phyloP scores from a whole-genome alignment of 805 yeast genomes.

The Hanseniaspora valbyensis region DNA sequence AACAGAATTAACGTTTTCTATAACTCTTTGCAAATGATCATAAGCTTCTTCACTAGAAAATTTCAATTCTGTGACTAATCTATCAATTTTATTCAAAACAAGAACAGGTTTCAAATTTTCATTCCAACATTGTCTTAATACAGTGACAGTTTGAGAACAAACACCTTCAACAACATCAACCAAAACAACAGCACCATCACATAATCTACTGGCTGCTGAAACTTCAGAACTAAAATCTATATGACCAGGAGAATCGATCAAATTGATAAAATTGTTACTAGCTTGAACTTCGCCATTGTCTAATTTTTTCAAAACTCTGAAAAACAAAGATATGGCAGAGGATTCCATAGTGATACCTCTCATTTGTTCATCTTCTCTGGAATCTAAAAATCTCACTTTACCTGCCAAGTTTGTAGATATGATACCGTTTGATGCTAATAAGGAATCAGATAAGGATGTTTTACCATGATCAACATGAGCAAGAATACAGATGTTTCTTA shows the following conservation, averaged over 20 bases:
- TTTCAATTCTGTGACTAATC: conserved; percentile 71
- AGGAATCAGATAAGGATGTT: conserved; percentile 84
- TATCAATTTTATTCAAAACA: conserved; percentile 83
- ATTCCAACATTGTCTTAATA: conserved; percentile 88
- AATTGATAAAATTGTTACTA: conserved; percentile 72
- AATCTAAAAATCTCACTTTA: conserved; percentile 80
- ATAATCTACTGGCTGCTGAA: conserved; percentile 85
- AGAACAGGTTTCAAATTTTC: conserved; percentile 80
- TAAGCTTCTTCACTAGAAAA: conserved; percentile 79
- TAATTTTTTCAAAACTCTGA: conserved; percentile 56
- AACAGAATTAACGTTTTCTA: conserved; percentile 92
- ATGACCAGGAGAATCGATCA: conserved; percentile 98
- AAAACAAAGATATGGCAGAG: conserved; percentile 87
- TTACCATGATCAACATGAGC: conserved; percentile 99
- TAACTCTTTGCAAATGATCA: conserved; percentile 58
- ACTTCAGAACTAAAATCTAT: conserved; percentile 95
- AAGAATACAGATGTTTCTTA: conserved; percentile 84
- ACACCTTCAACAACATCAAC: conserved; percentile 98
- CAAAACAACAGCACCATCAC: conserved; percentile 92
- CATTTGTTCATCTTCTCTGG: conserved; percentile 88
- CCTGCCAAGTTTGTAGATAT: conserved; percentile 94
- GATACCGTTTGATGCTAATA: conserved; percentile 90
- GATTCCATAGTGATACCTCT: conserved; percentile 98
- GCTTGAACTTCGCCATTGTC: conserved; percentile 53
- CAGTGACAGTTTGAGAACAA: conserved; percentile 93